Evolutionary conservation across 2,329 filamentous ascomycete species (phyloP), one percentile per base, ranked within the genome.

Genomic region (Hypoxylon sp.): DNA sequence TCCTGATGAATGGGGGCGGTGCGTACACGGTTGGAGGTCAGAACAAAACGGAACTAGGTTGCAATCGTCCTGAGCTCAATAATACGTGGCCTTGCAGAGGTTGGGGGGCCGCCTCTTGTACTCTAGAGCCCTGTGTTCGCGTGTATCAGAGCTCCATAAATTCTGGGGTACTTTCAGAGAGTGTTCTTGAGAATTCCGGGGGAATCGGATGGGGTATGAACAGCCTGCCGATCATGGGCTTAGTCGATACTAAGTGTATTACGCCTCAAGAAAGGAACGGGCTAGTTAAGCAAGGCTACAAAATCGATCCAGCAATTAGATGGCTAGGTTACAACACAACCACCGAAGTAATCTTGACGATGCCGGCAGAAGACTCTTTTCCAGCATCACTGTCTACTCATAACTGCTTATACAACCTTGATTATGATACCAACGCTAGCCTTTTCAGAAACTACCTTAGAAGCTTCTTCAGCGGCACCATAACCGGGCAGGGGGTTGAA

Each of bases 121-220:
- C 46, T 4, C 19, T 60, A 14, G 46, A 44, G 17, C 57, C 57
- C 10, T 60, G 57, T 31, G 57, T 60, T 14, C 57, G 57, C 4
- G 57, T 60, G 22, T 60, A 60, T n/a, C 51, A 52, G 26, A 47
- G 46, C 17, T 52, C 57, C 2, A 22, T 60, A 17, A n/a, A 60
- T 29, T 35, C 47, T 22, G 46, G 57, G 4, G 22, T n/a, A 22
- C 35, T 60, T 6, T 52, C 57, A 9, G 57, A 60, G 14, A 26
- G 5, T 11, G 14, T 29, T n/a, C 4, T 57, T 26, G 39, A 26
- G 5, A 14, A 57, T 33, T 57, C 53, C 1, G 39, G 9, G 10
- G n/a, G 11, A 9, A 8, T 29, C n/a, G 1, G 10, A 1, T 57
- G 53, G 53, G 39, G n/a, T 14, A 33, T 37, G 3, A 37, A 37